These are phyloP conservation scores for Heterobasidion parviporum DNA, from an alignment of 1,284 basidiomycete genomes.

Conservation along the genomic window DNA sequence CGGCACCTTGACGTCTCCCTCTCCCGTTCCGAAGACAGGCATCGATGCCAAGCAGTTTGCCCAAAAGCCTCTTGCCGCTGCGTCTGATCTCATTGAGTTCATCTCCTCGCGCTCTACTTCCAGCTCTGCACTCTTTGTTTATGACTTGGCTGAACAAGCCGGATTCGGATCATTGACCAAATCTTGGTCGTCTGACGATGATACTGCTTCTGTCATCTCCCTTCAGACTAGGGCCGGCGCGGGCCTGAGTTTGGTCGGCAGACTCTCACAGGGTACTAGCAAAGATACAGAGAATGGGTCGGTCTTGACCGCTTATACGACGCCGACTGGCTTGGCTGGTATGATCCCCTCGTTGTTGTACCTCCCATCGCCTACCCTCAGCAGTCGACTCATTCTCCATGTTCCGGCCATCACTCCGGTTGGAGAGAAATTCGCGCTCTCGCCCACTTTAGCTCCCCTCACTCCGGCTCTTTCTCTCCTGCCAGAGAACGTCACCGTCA, in stretches of 20 bases:
- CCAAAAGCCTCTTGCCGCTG: conserved; percentile 26
- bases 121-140: conserved; percentile 68
- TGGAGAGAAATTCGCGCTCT: conserved; percentile 59
- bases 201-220: conserved; percentile 50
- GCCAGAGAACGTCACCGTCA: conserved; percentile 65
- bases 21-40: conserved; percentile 15
- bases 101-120: conserved; percentile 44
- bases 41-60: conserved; percentile 8
- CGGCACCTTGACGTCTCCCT: background rate
- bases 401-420: conserved; percentile 65
- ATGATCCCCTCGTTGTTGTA: conserved; percentile 69
- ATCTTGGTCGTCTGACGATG: conserved; percentile 39
- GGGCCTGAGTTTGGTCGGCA: conserved; percentile 75
- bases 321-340: conserved; percentile 64
- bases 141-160: conserved; percentile 73
- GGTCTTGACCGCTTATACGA: conserved; percentile 69
- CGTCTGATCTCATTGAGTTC: conserved; percentile 61
- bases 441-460: conserved; percentile 65
- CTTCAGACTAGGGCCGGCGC: conserved; percentile 87
- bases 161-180: conserved; percentile 70
- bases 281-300: conserved; percentile 48
- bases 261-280: conserved; percentile 73
- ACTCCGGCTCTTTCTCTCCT: conserved; percentile 51
- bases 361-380: conserved; percentile 51
- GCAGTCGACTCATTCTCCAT: conserved; percentile 69